Conservation (phyloP, 73 alveolate genomes). For the Symbiodinium natans region DNA sequence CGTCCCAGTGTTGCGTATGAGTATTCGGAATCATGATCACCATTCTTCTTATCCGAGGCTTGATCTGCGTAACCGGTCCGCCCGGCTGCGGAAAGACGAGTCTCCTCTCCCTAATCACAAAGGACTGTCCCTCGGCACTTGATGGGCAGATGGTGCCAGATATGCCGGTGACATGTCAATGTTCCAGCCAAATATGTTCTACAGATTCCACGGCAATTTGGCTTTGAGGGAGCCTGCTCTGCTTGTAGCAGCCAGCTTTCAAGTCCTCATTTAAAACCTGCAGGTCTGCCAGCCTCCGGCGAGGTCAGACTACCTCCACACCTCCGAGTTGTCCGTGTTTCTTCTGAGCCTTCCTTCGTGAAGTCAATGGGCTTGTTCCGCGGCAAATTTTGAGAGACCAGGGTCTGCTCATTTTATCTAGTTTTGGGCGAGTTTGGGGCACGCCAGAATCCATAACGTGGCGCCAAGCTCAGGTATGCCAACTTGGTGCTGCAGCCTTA, state of each 20-base stretch:
- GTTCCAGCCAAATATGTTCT: too few relatives aligned
- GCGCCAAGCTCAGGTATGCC: slow-evolving; percentile 67
- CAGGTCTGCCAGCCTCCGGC: slow-evolving; percentile 32
- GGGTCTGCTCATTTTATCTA: too few relatives aligned
- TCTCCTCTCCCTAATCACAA: slow-evolving; percentile 40
- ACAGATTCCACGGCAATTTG: too few relatives aligned
- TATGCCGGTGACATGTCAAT: too few relatives aligned
- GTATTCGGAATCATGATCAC: not conserved
- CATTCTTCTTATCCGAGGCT: not conserved
- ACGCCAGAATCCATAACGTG: too few relatives aligned
- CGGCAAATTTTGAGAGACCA: not conserved
- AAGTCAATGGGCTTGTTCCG: slow-evolving; percentile 62
- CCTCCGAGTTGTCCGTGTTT: slow-evolving; percentile 47
- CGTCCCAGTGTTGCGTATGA: not conserved
- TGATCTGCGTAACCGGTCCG: slow-evolving; percentile 28
- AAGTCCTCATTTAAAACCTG: not conserved
- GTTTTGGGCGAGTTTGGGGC: too few relatives aligned
- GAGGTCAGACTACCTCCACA: slow-evolving; percentile 50
- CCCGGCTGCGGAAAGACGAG: slow-evolving; percentile 26
- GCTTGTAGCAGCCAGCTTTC: too few relatives aligned
- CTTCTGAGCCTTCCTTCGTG: slow-evolving; percentile 43
- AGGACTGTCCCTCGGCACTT: slow-evolving; percentile 14
- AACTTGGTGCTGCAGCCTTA: slow-evolving; percentile 36
- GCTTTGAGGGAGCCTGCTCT: too few relatives aligned
- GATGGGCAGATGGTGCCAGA: not conserved